A percentile compares a stretch with the other conserved stretches of the same genome.
Evolutionary conservation across 305 asterid genomes (phyloP).

Genomic region (Fraxinus floribunda): DNA sequence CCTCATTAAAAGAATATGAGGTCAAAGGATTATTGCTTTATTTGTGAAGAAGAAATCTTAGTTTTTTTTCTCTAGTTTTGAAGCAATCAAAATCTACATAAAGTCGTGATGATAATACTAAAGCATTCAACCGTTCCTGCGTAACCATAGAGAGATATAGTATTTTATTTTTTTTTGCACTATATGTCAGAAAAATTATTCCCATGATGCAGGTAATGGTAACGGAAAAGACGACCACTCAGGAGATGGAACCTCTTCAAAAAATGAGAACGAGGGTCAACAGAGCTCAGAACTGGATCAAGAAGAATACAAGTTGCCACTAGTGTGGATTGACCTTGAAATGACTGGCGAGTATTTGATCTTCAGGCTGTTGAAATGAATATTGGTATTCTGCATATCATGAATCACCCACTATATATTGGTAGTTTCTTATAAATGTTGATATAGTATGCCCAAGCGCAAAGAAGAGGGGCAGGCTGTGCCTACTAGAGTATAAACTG

Average conservation of each 20-base stretch:
- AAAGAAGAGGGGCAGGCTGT: not conserved
- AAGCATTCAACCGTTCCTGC: not conserved
- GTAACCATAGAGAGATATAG: not conserved
- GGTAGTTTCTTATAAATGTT: not conserved
- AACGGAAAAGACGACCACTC: conserved; percentile 27
- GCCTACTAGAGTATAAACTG: not conserved
- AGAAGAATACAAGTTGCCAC: conserved; percentile 64
- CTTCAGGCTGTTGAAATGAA: not conserved
- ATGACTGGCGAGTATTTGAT: conserved; percentile 68
- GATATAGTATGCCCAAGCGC: not conserved
- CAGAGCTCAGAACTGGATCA: conserved; percentile 27
- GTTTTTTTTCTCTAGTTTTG: not conserved
- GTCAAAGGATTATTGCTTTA: not conserved
- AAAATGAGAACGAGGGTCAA: conserved; percentile 29
- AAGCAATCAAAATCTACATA: not conserved
- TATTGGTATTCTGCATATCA: not conserved
- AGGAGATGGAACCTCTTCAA: conserved; percentile 30
- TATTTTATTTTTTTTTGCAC: not conserved
- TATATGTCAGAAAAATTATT: not conserved
- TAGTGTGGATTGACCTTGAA: conserved; percentile 96
- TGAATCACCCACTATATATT: not conserved
- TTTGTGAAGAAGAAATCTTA: not conserved
- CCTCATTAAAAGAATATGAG: not conserved
- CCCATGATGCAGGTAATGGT: conserved; percentile 35
- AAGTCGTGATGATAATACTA: not conserved